A percentile compares a stretch with the other conserved stretches of the same genome.
Conservation (phyloP, 306 rosid species). For the Medicago ruthenica region DNA sequence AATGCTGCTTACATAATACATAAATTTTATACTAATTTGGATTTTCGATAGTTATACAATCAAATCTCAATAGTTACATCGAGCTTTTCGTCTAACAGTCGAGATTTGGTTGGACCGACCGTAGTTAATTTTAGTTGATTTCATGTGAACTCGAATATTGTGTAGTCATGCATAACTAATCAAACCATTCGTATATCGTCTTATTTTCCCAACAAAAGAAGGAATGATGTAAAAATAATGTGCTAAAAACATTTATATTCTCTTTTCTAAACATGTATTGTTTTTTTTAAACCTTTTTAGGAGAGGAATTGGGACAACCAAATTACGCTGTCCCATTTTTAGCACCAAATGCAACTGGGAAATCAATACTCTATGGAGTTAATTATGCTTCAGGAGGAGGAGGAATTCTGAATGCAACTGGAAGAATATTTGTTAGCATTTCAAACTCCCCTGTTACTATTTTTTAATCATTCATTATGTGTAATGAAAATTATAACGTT, state of each 20-base stretch:
- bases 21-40: too few species aligned
- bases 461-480: neutral
- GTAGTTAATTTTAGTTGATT: neutral
- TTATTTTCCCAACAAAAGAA: neutral
- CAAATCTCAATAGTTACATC: neutral
- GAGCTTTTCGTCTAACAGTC: neutral
- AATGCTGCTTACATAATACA: neutral
- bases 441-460: neutral
- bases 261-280: neutral
- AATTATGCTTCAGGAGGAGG: slow-evolving; percentile 99
- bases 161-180: neutral
- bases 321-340: slow-evolving; percentile 77
- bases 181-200: neutral
- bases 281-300: slow-evolving; percentile 40
- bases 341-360: slow-evolving; percentile 80
- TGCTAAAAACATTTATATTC: neutral
- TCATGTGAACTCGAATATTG: neutral
- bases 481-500: neutral
- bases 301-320: slow-evolving; percentile 85
- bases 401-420: slow-evolving; percentile 92
- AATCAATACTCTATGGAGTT: slow-evolving; percentile 70
- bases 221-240: neutral
- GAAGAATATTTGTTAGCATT: slow-evolving; percentile 84
- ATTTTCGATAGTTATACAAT: too few species aligned
- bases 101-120: neutral